A percentile compares a stretch with the other conserved stretches of the same genome.
phyloP scores from a whole-genome alignment of 495 filamentous ascomycete genomes.

The Hypoxylon lenormandii region DNA sequence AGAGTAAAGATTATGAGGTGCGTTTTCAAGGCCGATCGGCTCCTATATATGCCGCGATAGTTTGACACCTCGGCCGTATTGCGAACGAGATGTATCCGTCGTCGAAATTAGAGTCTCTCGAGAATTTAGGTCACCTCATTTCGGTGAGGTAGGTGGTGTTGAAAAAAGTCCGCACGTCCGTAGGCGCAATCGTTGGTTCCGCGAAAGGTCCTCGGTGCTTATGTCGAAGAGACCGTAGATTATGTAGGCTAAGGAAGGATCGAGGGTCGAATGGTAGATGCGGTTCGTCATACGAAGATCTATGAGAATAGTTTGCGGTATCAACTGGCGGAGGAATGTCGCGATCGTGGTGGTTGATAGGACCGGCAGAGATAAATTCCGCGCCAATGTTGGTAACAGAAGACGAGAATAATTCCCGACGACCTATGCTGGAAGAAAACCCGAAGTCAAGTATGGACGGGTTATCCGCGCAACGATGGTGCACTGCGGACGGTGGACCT shows the following conservation, averaged over 20 bases:
- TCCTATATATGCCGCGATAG: slow-evolving; percentile 2
- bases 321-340: background rate
- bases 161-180: slow-evolving; percentile 20
- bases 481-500: background rate
- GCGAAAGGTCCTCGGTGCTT: background rate
- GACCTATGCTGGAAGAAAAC: background rate
- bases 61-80: background rate
- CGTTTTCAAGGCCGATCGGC: slow-evolving; percentile 3
- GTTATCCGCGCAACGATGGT: slow-evolving; percentile 17
- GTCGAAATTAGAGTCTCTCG: background rate
- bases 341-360: background rate
- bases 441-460: slow-evolving; percentile 3
- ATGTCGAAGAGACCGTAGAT: background rate
- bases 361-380: slow-evolving; percentile 9
- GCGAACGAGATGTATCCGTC: slow-evolving; percentile 3
- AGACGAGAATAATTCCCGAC: slow-evolving; percentile 8
- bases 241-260: background rate
- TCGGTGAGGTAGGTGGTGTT: slow-evolving; percentile 5
- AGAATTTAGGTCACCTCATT: slow-evolving; percentile 17
- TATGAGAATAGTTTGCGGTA: background rate
- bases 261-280: background rate
- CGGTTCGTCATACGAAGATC: background rate
- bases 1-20: slow-evolving; percentile 1
- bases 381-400: slow-evolving; percentile 7
- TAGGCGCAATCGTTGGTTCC: slow-evolving; percentile 1